Conservation (phyloP, 228 moss, liverwort and hornwort species). For the Sphagnum fallax region DNA sequence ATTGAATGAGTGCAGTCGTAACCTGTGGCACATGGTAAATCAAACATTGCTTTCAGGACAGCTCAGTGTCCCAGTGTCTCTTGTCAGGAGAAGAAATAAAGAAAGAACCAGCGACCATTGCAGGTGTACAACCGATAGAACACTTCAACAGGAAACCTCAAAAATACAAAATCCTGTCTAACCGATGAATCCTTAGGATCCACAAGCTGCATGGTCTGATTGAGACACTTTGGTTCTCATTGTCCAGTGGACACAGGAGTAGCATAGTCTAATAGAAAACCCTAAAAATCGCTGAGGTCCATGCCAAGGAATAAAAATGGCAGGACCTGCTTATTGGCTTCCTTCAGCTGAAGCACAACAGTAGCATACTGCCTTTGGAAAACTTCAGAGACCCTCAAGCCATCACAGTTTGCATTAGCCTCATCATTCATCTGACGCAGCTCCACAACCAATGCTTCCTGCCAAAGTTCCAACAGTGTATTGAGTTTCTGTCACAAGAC, state of each 20-base stretch:
- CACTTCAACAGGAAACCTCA: too few relatives aligned
- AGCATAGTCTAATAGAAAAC: too few relatives aligned
- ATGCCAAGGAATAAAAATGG: background rate
- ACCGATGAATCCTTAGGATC: too few relatives aligned
- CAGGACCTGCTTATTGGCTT: slow-evolving; percentile 83
- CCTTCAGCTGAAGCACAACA: slow-evolving; percentile 68
- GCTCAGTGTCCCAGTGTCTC: slow-evolving; percentile 14
- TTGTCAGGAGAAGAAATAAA: too few relatives aligned
- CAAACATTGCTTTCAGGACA: slow-evolving; percentile 24
- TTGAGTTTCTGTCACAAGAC: too few relatives aligned
- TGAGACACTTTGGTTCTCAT: too few relatives aligned
- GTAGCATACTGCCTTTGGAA: slow-evolving; percentile 78
- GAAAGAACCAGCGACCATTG: too few relatives aligned
- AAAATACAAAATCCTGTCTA: too few relatives aligned
- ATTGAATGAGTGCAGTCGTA: slow-evolving; percentile 63
- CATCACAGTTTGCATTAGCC: slow-evolving; percentile 37
- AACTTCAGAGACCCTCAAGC: slow-evolving; percentile 49
- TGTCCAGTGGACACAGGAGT: too few relatives aligned
- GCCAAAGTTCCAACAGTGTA: slow-evolving; percentile 3
- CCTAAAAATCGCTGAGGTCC: too few relatives aligned
- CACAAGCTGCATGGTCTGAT: too few relatives aligned
- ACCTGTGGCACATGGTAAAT: slow-evolving; percentile 46
- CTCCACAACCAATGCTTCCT: slow-evolving; percentile 86
- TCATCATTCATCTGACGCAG: slow-evolving; percentile 89
- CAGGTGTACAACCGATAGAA: too few relatives aligned